Base-by-base conservation (phyloP, 1,284 basidiomycete species). In the Boletus smithii region DNA sequence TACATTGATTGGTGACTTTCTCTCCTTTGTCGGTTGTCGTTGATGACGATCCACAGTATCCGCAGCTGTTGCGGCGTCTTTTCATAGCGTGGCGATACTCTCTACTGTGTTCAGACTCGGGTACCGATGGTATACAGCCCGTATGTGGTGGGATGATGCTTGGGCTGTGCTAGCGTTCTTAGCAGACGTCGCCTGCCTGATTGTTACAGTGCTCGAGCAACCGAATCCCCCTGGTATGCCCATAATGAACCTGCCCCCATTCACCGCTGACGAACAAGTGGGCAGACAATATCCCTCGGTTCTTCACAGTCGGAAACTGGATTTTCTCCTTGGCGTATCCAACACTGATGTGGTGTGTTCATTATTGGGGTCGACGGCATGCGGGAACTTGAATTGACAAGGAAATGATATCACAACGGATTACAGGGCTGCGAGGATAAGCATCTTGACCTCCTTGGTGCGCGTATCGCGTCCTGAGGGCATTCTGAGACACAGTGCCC, bases 111-210 rank as follows among this genome's bases (percentile, higher is more conserved):
- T 63, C 38, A 51, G 61, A 29, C 51, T 64, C 27, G 55, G 50
- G 44, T 66, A 61, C 32, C 47, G 50, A 23, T 62, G 56, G 52
- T 31, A 53, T 38, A 54, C 42, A 8, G 26, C 29, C 4, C 61
- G 32, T 8, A 17, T 65, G 42, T 65, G 63, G 63, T 66, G 56
- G 61, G 65, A 67, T 10, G 65, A 66, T 33, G 49, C 34, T 4
- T 59, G 50, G 53, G 61, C 53, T 1, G 20, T 16, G 4, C 6
- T 59, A 5, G 63, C 59, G 4, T 33, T 58, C 3, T 27, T 46
- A 17, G 54, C 45, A 10, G 63, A 64, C 30, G 11, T 51, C 4
- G 34, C 29, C 4, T 52, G 39, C 33, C 10, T 62, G 18, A 18
- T 56, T 17, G 27, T n/a, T 27, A 3, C 43, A 0, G 16, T 47